A percentile compares a stretch with the other conserved stretches of the same genome.
Conservation (phyloP, 129 eudicot species). For the Cynara cardunculus region DNA sequence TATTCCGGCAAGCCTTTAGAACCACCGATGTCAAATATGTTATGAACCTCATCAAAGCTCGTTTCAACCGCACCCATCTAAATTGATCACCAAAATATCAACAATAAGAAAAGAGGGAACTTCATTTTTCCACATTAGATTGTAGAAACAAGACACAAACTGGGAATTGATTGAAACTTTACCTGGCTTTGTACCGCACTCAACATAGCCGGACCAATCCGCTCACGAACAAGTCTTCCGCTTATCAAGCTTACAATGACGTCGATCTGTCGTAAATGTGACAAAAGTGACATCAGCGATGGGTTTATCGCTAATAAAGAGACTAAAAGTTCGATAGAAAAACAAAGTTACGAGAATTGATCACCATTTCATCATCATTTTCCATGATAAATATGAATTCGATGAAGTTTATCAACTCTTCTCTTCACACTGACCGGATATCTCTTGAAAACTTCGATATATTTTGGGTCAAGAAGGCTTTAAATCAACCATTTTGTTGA, state of each 20-base stretch:
- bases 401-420: constrained; percentile 17
- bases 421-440: constrained; percentile 10
- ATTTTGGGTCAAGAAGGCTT: constrained; percentile 22
- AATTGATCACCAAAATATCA: constrained; percentile 1
- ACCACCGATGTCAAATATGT: constrained; percentile 76
- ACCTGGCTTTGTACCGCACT: constrained; percentile 99
- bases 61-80: constrained; percentile 99
- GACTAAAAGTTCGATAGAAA: background rate
- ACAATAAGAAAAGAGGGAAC: background rate
- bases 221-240: constrained; percentile 98
- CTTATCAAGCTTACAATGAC: constrained; percentile 90
- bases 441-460: constrained; percentile 23
- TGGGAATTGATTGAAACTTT: background rate
- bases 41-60: constrained; percentile 73
- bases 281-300: constrained; percentile 4
- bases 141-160: background rate
- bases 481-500: constrained; percentile 28
- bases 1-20: constrained; percentile 81
- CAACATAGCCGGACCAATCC: constrained; percentile 98
- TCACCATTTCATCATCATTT: constrained; percentile 26
- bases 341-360: background rate
- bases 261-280: constrained; percentile 57
- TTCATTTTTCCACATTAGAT: background rate
- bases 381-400: constrained; percentile 6
- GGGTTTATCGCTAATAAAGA: background rate